Evolutionary conservation across 345 rosid genomes (phyloP), one percentile per base, ranked within the genome.

Genomic region (Citrus trifoliata): DNA sequence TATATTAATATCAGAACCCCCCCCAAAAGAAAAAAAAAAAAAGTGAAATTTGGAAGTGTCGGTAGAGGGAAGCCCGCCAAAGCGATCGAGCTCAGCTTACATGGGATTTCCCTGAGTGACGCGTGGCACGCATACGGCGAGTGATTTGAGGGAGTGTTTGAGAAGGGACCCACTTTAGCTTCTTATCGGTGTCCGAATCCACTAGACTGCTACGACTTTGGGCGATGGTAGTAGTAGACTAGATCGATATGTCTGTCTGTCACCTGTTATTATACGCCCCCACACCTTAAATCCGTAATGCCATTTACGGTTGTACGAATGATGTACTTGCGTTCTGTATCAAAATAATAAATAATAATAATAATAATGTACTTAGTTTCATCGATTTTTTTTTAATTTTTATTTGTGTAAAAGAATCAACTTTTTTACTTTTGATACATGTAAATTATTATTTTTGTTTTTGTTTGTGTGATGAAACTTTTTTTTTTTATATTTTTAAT

Each of bases 91-190:
- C 22, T 7, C 8, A 13, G 9, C 27, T 16, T 7, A 4, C 10
- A 24, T 25, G 0, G 60, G 58, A 37, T 28, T 28, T n/a, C 16
- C 1, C 25, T 21, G 32, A 28, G 3, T 2, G 81, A 80, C 83
- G 53, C 74, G 81, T 69, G 81, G 73, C 60, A 64, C 14, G 3
- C 2, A 64, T 56, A 70, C 86, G 81, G 83, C 79, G 58, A 2
- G 19, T 33, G 73, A 79, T 73, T 73, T 18, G 30, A 28, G 0
- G n/a, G 8, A 53, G 67, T 59, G 53, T 55, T 9, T 5, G 30
- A 2, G 33, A 59, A 48, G 83, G 76, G 83, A 73, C 72, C 78
- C 7, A 42, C 67, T 24, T 0, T 16, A 5, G 74, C 58, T 24
- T 69, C 58, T 69, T 42, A 14, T 4, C 7, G 2, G 48, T 38